phyloP scores from a whole-genome alignment of 345 rosid species.

The Citrus mangshanensis region DNA sequence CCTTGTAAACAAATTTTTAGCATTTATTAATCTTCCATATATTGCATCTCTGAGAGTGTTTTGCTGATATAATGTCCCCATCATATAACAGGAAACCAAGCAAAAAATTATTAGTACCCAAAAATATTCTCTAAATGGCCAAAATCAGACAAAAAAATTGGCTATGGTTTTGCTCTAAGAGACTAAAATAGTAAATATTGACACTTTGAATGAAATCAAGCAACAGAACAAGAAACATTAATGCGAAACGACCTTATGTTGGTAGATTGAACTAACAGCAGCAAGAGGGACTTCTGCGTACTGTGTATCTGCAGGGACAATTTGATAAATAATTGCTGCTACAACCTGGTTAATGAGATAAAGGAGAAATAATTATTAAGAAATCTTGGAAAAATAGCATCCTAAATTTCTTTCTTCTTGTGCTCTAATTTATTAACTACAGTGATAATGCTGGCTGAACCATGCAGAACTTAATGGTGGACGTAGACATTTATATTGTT shows the following conservation, averaged over 20 bases:
- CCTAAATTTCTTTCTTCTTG: neutral
- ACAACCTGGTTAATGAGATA: conserved; percentile 40
- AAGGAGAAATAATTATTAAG: conserved; percentile 4
- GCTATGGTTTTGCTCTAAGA: neutral
- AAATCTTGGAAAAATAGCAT: neutral
- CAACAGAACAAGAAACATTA: conserved; percentile 7
- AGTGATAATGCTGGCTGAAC: neutral
- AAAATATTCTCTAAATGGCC: too few species aligned
- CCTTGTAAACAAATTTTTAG: too few species aligned
- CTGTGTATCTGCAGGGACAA: conserved; percentile 69
- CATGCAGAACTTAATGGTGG: neutral
- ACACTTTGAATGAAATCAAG: neutral
- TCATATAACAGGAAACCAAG: too few species aligned
- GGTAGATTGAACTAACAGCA: conserved; percentile 55
- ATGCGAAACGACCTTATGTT: conserved; percentile 43
- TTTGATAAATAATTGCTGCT: conserved; percentile 72
- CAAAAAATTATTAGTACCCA: too few species aligned
- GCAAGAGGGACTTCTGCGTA: conserved; percentile 84
- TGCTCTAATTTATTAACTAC: neutral
- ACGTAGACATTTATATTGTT: neutral
- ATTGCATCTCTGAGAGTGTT: too few species aligned
- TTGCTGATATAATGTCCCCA: too few species aligned
- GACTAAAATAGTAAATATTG: too few species aligned
- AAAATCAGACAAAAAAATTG: neutral
- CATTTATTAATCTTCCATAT: too few species aligned